These are phyloP conservation scores for Cladophialophora psammophila DNA, from an alignment of 2,329 filamentous ascomycete genomes.

Conservation along the genomic window DNA sequence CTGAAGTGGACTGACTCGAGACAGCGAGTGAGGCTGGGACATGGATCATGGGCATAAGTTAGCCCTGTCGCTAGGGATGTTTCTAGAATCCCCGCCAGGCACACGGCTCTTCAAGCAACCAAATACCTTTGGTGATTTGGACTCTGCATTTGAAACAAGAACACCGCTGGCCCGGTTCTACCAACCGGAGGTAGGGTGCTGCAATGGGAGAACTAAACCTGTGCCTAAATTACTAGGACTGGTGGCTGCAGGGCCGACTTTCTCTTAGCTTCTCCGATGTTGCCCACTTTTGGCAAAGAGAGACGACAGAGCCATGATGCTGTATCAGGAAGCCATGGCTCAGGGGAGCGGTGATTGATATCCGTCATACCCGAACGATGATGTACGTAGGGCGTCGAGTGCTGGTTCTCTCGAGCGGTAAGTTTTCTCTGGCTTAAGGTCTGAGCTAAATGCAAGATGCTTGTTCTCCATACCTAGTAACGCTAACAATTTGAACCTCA, in stretches of 20 bases:
- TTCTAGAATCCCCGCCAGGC: constrained; percentile 13
- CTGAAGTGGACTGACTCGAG: constrained; percentile 11
- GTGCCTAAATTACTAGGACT: neutral
- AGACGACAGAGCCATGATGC: neutral
- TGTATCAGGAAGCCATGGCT: neutral
- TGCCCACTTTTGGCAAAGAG: neutral
- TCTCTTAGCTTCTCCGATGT: neutral
- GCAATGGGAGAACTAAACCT: constrained; percentile 2
- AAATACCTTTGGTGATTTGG: neutral
- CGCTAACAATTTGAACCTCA: neutral
- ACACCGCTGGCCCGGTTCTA: neutral
- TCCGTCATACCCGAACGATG: neutral
- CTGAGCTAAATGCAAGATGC: neutral
- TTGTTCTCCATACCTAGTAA: neutral
- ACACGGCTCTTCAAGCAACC: neutral
- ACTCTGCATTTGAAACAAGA: neutral
- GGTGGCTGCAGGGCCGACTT: neutral
- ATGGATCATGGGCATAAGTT: neutral
- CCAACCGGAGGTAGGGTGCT: neutral
- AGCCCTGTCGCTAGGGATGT: constrained; percentile 1
- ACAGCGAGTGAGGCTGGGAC: neutral
- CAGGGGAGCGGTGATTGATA: neutral
- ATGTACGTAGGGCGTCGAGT: neutral
- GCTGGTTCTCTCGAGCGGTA: neutral
- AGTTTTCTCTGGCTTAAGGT: neutral